phyloP scores from a whole-genome alignment of 768 basidiomycete species.

The Mycena kentingensis region DNA sequence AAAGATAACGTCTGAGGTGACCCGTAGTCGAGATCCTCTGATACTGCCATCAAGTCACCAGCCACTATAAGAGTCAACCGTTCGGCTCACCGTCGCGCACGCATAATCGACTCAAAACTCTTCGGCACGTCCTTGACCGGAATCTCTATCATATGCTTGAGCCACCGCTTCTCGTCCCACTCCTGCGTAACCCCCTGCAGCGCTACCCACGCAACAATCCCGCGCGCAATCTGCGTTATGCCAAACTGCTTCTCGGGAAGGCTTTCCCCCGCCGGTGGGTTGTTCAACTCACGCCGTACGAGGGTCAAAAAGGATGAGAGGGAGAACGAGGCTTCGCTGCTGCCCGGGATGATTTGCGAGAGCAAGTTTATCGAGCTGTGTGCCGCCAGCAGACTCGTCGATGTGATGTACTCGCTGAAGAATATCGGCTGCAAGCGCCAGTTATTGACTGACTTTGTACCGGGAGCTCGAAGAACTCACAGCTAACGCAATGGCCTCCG shows the following conservation, averaged over 20 bases:
- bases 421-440: constrained; percentile 50
- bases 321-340: constrained; percentile 80
- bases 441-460: background rate
- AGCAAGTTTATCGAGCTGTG: constrained; percentile 76
- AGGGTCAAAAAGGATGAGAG: constrained; percentile 77
- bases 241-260: constrained; percentile 64
- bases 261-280: constrained; percentile 50
- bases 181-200: constrained; percentile 81
- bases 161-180: constrained; percentile 76
- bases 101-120: constrained; percentile 30
- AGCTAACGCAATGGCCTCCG: constrained; percentile 72
- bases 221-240: constrained; percentile 64
- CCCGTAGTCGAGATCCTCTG: constrained; percentile 63
- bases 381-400: constrained; percentile 72
- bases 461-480: background rate
- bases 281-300: constrained; percentile 76
- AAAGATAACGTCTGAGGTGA: constrained; percentile 72
- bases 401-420: constrained; percentile 74
- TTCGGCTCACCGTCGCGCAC: constrained; percentile 37
- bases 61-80: background rate
- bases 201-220: constrained; percentile 78
- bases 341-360: constrained; percentile 70
- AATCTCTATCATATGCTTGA: constrained; percentile 65
- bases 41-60: no score
- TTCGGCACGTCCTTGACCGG: constrained; percentile 51